Base-by-base conservation (phyloP, 2,329 filamentous ascomycete genomes). In the Orbilia oligospora region DNA sequence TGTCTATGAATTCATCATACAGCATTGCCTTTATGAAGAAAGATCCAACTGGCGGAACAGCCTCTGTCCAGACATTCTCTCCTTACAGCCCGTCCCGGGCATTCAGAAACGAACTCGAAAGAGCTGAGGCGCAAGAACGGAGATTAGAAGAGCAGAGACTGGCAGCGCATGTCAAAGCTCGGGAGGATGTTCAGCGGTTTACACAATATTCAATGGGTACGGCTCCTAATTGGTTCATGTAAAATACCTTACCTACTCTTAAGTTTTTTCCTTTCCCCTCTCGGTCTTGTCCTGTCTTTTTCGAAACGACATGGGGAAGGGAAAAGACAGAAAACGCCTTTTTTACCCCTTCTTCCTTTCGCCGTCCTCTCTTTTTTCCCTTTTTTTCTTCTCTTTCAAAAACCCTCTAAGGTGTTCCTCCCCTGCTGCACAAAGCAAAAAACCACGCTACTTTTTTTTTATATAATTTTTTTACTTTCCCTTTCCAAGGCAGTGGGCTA, bases 1-100 rank as follows among this genome's bases (percentile, higher is more conserved):
- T 73, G 68, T 44, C 64, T 24, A 64, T 65, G 56, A 73, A 69
- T 56, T 79, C 76, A 58, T 72, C 76, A 49, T 79, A 79, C 70
- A 79, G 76, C 69, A 73, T 79, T 72, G 73, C 76, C 24, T 79
- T 79, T 66, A 79, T 79, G 76, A 79, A 79, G 69, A 79, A 73
- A 70, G 76, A 79, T 48, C 63, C 76, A 20, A 77, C 73, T 48
- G 73, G 73, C 51, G 73, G 73, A 61, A 18, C 67, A 33, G 46
- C 73, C 36, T 71, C 73, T 41, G 73, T 77, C 9, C 73, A 77
- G 33, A 71, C 73, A 63, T 77, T 77, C 67, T 71, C 73, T 48
- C 73, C 73, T 53, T 77, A 77, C 67, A 77, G 73, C 55, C 38
- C 73, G n/a, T 77, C 73, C 30, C 67, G 44, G 56, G 51, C 73